A percentile compares a stretch with the other conserved stretches of the same genome.
These are phyloP conservation scores for Neurospora sp. DNA, from an alignment of 495 filamentous ascomycete genomes.

Conservation along the genomic window DNA sequence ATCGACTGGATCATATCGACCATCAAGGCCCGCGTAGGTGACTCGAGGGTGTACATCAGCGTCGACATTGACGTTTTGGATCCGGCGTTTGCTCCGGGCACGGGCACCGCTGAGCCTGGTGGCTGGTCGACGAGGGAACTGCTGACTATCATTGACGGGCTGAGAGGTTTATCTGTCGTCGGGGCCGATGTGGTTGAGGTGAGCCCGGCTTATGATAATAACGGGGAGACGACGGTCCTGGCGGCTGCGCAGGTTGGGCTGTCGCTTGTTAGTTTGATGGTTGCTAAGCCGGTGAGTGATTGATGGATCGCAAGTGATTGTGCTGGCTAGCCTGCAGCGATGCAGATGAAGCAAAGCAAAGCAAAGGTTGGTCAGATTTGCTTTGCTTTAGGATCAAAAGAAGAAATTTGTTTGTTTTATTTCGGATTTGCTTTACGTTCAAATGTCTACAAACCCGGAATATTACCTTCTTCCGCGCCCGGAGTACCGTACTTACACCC, in stretches of 20 bases:
- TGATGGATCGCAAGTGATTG: background rate
- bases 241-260: conserved; percentile 44
- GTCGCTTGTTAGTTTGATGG: conserved; percentile 26
- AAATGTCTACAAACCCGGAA: too few relatives aligned
- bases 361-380: too few relatives aligned
- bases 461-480: too few relatives aligned
- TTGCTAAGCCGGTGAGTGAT: conserved; percentile 20
- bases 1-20: conserved; percentile 60
- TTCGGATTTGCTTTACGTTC: too few relatives aligned
- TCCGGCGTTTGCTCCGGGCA: conserved; percentile 52
- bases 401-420: too few relatives aligned
- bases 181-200: conserved; percentile 75
- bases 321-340: background rate
- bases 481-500: too few relatives aligned
- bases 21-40: conserved; percentile 64
- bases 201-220: conserved; percentile 59
- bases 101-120: conserved; percentile 78
- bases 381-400: too few relatives aligned
- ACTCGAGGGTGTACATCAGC: conserved; percentile 67
- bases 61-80: conserved; percentile 88
- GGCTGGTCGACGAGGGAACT: conserved; percentile 76
- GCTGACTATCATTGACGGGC: conserved; percentile 33
- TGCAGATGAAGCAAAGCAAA: too few relatives aligned
- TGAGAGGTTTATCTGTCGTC: conserved; percentile 63
- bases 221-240: conserved; percentile 57